These are phyloP conservation scores for Fusarium nurragi DNA, from an alignment of 2,329 filamentous ascomycete genomes.

Conservation along the genomic window DNA sequence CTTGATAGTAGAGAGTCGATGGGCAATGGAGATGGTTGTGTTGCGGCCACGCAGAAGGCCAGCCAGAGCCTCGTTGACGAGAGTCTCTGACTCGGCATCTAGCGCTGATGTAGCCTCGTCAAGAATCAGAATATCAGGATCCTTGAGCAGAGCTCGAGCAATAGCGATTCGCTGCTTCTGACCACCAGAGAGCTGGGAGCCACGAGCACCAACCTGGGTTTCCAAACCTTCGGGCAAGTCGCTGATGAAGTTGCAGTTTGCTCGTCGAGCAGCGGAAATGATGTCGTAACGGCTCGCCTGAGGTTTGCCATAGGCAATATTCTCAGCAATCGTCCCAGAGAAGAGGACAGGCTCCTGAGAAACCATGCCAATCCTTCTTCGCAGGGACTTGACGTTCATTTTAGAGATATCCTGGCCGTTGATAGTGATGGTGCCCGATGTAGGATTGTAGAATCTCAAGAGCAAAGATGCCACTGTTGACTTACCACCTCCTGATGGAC, in stretches of 20 bases:
- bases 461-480: constrained; percentile 94
- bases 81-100: constrained; percentile 94
- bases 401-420: constrained; percentile 82
- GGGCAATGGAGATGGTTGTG: constrained; percentile 97
- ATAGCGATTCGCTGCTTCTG: constrained; percentile 99
- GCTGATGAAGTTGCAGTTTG: constrained; percentile 95
- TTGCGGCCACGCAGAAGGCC: constrained; percentile 85
- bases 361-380: constrained; percentile 93
- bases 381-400: constrained; percentile 93
- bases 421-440: constrained; percentile 79
- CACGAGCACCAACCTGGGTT: constrained; percentile 90
- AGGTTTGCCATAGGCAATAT: constrained; percentile 91
- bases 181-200: constrained; percentile 92
- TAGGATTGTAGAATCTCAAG: constrained; percentile 90
- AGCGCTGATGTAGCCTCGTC: constrained; percentile 96
- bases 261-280: constrained; percentile 84
- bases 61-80: constrained; percentile 90
- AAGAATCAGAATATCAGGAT: constrained; percentile 95
- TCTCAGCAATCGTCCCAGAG: constrained; percentile 84
- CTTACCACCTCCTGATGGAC: constrained; percentile 94
- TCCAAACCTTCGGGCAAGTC: constrained; percentile 97
- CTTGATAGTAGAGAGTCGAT: constrained; percentile 95
- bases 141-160: constrained; percentile 90
- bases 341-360: constrained; percentile 95
- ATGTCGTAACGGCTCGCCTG: constrained; percentile 82